phyloP scores from a whole-genome alignment of 1,139 yeast species.

The Yamadazyma sp. region DNA sequence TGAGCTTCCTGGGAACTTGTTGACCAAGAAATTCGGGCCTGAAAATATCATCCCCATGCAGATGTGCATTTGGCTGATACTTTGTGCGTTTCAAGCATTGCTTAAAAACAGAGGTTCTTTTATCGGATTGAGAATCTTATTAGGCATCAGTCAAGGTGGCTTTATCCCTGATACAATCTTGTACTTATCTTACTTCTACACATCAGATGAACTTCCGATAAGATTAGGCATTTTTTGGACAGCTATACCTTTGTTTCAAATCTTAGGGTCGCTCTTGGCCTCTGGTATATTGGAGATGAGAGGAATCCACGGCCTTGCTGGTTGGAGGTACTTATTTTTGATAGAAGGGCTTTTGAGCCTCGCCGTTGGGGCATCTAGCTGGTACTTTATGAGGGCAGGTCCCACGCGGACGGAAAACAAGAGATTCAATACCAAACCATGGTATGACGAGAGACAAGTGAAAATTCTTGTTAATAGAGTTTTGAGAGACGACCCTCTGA shows the following conservation, averaged over 20 bases:
- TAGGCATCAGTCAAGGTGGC: constrained; percentile 33
- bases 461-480: constrained; percentile 38
- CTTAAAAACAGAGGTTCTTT: constrained; percentile 25
- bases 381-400: constrained; percentile 35
- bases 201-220: constrained; percentile 21
- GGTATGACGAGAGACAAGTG: constrained; percentile 39
- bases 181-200: constrained; percentile 25
- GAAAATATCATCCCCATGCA: constrained; percentile 35
- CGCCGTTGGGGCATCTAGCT: constrained; percentile 26
- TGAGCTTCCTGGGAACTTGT: constrained; percentile 35
- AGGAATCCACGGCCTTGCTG: constrained; percentile 21
- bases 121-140: constrained; percentile 25
- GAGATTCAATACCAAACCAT: constrained; percentile 29
- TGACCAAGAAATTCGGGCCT: constrained; percentile 33
- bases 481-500: constrained; percentile 60
- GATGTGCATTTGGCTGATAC: constrained; percentile 32
- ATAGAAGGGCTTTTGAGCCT: constrained; percentile 35
- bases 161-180: constrained; percentile 33
- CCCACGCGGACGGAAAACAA: constrained; percentile 26
- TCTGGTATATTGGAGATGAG: constrained; percentile 24
- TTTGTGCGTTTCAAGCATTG: constrained; percentile 29
- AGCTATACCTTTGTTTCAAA: constrained; percentile 22
- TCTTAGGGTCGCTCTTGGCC: constrained; percentile 24
- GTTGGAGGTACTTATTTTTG: constrained; percentile 39
- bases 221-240: constrained; percentile 24